Base-by-base conservation (phyloP, 805 yeast genomes). In the Geotrichum ghanense region DNA sequence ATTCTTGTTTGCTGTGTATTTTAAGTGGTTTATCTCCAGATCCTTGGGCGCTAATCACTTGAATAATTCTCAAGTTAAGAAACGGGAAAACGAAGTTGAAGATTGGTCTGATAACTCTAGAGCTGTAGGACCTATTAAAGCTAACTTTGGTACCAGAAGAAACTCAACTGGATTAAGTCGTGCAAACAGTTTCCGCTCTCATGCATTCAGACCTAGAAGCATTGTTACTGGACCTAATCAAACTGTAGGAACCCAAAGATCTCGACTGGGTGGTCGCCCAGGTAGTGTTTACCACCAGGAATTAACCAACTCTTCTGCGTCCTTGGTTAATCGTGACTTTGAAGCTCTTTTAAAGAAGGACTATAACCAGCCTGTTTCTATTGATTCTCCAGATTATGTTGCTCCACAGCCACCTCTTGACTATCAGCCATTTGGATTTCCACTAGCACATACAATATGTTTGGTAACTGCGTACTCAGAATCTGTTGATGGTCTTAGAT, bases 401-500 rank as follows among this genome's bases (percentile, higher is more conserved):
- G 83, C 89, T 14, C 85, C 95, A 1, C 97, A 90, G 61, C 97
- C 97, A 0, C 95, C 95, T 1, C 75, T 79, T 16, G 83, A 76
- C 50, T 89, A 78, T 68, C 89, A 84, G 70, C 97, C 98, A 3
- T 86, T 74, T 64, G 83, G 80, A 0, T 86, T 69, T 56, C 87
- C 98, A 14, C 72, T 92, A 55, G 71, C 82, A 14, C 92, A 83
- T 55, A 71, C 79, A 0, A 74, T 84, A 56, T 78, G 81, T 54
- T 69, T 83, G 49, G 95, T 92, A 7, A 92, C 98, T 1, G 90
- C 97, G 59, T 92, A 92, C 60, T 88, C 97, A 1, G 98, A 92
- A 67, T 95, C 87, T 61, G 84, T 78, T 54, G 82, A 72, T 10
- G 95, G 94, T 51, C 65, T 92, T 48, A 74, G 97, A 57, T 78